These are phyloP conservation scores for Aspergillus carlsbadensis DNA, from an alignment of 495 filamentous ascomycete genomes.

Conservation along the genomic window DNA sequence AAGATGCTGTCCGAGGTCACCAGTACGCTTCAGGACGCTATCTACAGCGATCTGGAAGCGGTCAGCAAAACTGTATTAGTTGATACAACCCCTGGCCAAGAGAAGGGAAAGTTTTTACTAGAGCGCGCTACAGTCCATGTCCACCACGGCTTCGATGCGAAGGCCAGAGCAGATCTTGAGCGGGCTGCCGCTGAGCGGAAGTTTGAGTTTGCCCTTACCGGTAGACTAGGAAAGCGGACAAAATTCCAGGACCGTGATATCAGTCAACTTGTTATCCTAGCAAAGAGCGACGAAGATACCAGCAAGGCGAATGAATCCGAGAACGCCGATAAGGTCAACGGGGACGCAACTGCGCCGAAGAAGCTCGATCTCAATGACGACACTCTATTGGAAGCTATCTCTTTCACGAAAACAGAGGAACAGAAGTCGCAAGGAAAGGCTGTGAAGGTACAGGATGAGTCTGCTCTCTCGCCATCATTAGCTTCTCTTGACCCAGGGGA, in stretches of 20 bases:
- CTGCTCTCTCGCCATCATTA: slow-evolving; percentile 57
- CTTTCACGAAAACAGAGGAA: slow-evolving; percentile 63
- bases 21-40: slow-evolving; percentile 56
- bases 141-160: slow-evolving; percentile 78
- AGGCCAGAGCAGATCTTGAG: slow-evolving; percentile 68
- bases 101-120: slow-evolving; percentile 64
- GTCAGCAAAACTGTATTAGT: slow-evolving; percentile 45
- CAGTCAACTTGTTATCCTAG: slow-evolving; percentile 89
- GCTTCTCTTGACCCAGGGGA: slow-evolving; percentile 66
- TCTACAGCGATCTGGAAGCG: slow-evolving; percentile 51
- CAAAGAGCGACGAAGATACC: slow-evolving; percentile 58
- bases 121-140: slow-evolving; percentile 82
- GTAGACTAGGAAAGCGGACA: slow-evolving; percentile 85
- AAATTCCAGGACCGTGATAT: slow-evolving; percentile 87
- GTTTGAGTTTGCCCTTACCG: slow-evolving; percentile 83
- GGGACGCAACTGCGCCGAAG: slow-evolving; percentile 48
- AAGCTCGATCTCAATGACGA: slow-evolving; percentile 84
- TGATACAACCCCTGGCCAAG: slow-evolving; percentile 32
- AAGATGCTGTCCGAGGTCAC: slow-evolving; percentile 79
- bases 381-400: slow-evolving; percentile 83
- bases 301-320: slow-evolving; percentile 6
- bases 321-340: slow-evolving; percentile 10
- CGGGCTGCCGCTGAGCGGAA: slow-evolving; percentile 60
- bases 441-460: slow-evolving; percentile 46
- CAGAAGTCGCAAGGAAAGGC: slow-evolving; percentile 31